Base-by-base conservation (phyloP, 371 early-diverging fungal genomes). In the Rhizomucor miehei region DNA sequence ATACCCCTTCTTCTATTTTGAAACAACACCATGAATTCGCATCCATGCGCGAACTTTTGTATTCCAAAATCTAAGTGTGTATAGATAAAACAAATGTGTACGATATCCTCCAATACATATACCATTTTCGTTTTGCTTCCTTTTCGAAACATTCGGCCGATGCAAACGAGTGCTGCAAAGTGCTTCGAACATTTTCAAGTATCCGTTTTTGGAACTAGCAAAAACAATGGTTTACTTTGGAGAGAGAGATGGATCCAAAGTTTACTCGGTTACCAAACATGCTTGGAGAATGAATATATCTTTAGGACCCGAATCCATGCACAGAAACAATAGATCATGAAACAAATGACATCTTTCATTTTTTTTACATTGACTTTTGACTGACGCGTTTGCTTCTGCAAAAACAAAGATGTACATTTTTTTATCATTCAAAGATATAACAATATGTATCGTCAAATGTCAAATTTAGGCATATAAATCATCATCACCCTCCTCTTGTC, bases 391-490 rank as follows among this genome's bases (percentile, higher is more conserved):
- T 14, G 14, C 19, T 41, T 14, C 29, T 34, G 41, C 40, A 36
- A 54, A 54, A 44, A n/a, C n/a, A 44, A 45, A 24, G 35, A 46
- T 2, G 29, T 44, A 46, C 44, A 34, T 46, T 38, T 36, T 44
- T 54, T 34, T 10, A n/a, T n/a, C 36, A 29, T 14, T 35, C 25
- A 36, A 37, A 50, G 21, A 46, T 39, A 54, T 16, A 41, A 39
- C 20, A 46, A 44, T 14, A 45, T n/a, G 12, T 29, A 29, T 20
- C n/a, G n/a, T 52, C 9, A 34, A 9, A 40, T 23, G 44, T 20
- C 25, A 44, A 53, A 37, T 59, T 73, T 77, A 84, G 43, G 67
- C 67, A 62, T 81, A 82, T 52, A 84, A 60, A 44, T 82, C 87
- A 55, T 77, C 82, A 46, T 79, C 79, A 39, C 67, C 77, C 45